These are phyloP conservation scores for Dendrobium nobile DNA, from an alignment of 106 monocot genomes.

Conservation along the genomic window DNA sequence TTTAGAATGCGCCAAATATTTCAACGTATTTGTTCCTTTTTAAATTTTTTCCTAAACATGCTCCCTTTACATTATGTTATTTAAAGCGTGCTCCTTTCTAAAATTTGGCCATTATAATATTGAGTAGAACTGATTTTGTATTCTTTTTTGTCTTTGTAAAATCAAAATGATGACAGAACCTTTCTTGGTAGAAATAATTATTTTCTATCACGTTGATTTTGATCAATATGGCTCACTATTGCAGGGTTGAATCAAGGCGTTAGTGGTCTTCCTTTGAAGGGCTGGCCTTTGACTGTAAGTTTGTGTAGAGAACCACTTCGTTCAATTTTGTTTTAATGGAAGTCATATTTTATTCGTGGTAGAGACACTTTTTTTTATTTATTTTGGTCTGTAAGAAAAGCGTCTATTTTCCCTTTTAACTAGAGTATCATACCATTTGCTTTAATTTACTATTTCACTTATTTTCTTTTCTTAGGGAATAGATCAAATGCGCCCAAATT, in stretches of 20 bases:
- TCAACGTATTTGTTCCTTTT: too few relatives aligned
- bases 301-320: not conserved
- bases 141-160: not conserved
- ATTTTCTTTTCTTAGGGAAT: constrained; percentile 38
- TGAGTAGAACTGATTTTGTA: not conserved
- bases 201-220: not conserved
- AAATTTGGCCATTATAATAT: not conserved
- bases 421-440: constrained; percentile 3
- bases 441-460: not conserved
- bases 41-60: too few relatives aligned
- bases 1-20: too few relatives aligned
- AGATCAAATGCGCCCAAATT: constrained; percentile 68
- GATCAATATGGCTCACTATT: not conserved
- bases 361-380: not conserved
- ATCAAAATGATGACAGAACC: not conserved
- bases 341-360: not conserved
- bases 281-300: constrained; percentile 91
- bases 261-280: constrained; percentile 84
- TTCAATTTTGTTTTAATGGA: not conserved
- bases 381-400: not conserved
- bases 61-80: too few relatives aligned
- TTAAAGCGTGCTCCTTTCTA: too few relatives aligned
- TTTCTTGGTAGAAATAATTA: not conserved
- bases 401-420: not conserved
- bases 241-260: constrained; percentile 85